These are phyloP conservation scores for Chamaecrista fasciculata DNA, from an alignment of 306 rosid genomes.

Conservation along the genomic window DNA sequence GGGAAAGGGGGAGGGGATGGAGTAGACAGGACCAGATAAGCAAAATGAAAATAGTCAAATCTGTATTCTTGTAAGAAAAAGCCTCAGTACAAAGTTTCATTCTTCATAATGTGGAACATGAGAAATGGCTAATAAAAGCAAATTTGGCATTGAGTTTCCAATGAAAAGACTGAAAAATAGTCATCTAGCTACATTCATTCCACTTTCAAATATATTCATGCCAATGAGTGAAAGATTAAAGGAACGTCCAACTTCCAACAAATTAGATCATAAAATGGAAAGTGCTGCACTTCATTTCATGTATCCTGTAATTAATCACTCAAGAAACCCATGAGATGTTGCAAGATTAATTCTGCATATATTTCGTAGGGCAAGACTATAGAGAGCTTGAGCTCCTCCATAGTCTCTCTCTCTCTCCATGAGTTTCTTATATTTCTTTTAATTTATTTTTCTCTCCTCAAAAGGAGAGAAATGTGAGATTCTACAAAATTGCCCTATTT, in stretches of 20 bases:
- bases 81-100: neutral
- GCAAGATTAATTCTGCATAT: no score
- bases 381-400: no score
- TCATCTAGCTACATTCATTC: neutral
- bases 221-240: constrained; percentile 17
- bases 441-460: no score
- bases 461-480: no score
- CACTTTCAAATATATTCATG: neutral
- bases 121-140: neutral
- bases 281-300: neutral
- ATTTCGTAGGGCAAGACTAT: no score
- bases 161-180: neutral
- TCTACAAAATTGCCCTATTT: no score
- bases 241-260: constrained; percentile 9
- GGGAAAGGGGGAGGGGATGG: no score
- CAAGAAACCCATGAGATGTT: neutral
- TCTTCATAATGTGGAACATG: neutral
- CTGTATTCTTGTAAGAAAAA: neutral
- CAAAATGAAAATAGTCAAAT: constrained; percentile 10
- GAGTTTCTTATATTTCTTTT: no score
- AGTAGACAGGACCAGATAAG: no score
- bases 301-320: neutral
- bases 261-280: constrained; percentile 18
- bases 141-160: neutral
- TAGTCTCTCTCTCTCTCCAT: no score